Percentiles rank a stretch among this genome's conserved stretches.
phyloP scores from a whole-genome alignment of 2,329 filamentous ascomycete species.

The Ophiostoma australiae region DNA sequence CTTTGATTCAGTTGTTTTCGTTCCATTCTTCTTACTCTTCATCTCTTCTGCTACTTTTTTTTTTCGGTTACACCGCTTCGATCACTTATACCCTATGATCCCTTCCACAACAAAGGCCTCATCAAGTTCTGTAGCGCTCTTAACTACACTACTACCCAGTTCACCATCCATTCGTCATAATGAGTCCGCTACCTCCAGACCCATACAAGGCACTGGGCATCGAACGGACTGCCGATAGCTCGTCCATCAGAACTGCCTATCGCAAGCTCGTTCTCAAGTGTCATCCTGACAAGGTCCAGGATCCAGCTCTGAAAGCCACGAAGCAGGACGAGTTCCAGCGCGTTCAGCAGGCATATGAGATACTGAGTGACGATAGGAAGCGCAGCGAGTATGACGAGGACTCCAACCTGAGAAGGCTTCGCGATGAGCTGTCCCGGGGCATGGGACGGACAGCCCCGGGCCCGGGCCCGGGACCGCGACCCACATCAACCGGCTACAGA shows the following conservation, averaged over 20 bases:
- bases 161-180: neutral
- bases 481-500: constrained; percentile 37
- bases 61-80: neutral
- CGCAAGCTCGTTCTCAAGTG: constrained; percentile 82
- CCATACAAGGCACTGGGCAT: constrained; percentile 77
- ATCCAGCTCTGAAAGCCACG: constrained; percentile 67
- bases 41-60: neutral
- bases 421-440: constrained; percentile 46
- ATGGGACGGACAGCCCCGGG: constrained; percentile 40
- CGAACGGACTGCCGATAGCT: constrained; percentile 61
- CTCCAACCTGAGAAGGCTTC: constrained; percentile 61
- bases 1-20: neutral
- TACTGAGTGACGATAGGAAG: constrained; percentile 72
- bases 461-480: constrained; percentile 41
- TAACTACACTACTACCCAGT: neutral
- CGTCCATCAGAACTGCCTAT: constrained; percentile 73
- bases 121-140: neutral
- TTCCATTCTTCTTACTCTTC: neutral
- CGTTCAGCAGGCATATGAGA: constrained; percentile 89
- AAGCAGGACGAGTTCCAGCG: constrained; percentile 87
- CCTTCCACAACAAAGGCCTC: neutral
- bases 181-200: constrained; percentile 49
- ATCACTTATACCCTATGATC: neutral
- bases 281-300: constrained; percentile 86
- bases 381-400: constrained; percentile 73